Evolutionary conservation across 2,329 filamentous ascomycete genomes (phyloP).

Genomic region (Aspergillus quadrilineatus): DNA sequence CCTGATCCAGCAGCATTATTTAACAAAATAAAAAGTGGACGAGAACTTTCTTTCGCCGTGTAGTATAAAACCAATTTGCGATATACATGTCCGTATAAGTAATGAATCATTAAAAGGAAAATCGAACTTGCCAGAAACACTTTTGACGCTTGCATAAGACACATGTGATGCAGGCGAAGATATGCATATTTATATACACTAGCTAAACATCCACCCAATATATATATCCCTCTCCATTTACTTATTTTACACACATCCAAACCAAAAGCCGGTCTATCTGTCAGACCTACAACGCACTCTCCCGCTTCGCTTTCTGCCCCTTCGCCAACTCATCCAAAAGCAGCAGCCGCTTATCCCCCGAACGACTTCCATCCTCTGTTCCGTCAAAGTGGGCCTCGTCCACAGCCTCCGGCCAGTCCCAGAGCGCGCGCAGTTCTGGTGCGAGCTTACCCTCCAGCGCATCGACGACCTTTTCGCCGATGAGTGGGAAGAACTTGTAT

Average conservation of each 20-base stretch:
- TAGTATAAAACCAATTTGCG: not conserved
- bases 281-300: slow-evolving; percentile 25
- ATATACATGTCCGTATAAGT: too few species aligned
- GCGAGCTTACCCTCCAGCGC: slow-evolving; percentile 46
- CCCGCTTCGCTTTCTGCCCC: slow-evolving; percentile 24
- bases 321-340: slow-evolving; percentile 41
- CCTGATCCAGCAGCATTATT: slow-evolving; percentile 10
- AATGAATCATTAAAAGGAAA: too few species aligned
- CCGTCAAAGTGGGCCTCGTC: slow-evolving; percentile 29
- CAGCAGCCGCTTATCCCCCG: slow-evolving; percentile 35
- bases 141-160: too few species aligned
- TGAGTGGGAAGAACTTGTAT: slow-evolving; percentile 55
- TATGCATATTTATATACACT: not conserved
- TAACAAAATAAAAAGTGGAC: slow-evolving; percentile 13
- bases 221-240: not conserved
- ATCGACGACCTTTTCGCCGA: slow-evolving; percentile 53
- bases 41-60: not conserved
- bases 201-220: not conserved
- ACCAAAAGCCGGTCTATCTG: not conserved
- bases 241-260: not conserved
- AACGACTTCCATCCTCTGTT: slow-evolving; percentile 40
- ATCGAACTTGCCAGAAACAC: too few species aligned
- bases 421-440: slow-evolving; percentile 42
- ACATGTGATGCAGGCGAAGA: not conserved
- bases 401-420: slow-evolving; percentile 40